Evolutionary conservation across 352 stramenopile species (phyloP).

Genomic region (Plasmopara viticola): DNA sequence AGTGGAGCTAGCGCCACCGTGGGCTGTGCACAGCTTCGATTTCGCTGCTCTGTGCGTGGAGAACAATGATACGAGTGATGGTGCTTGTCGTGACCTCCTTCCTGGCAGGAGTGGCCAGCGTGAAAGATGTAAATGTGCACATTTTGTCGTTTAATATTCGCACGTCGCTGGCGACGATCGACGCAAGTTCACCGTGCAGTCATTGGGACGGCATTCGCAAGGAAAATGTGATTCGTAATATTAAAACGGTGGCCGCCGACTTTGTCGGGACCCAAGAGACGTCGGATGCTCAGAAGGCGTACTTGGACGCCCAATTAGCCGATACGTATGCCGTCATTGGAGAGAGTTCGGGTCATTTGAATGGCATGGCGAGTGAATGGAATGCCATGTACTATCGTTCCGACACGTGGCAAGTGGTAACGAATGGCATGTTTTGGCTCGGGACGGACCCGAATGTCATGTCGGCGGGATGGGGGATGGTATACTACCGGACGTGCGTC

Average conservation of each 20-base stretch:
- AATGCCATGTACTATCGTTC: constrained; percentile 62
- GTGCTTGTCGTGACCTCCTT: constrained; percentile 21
- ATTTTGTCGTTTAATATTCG: constrained; percentile 80
- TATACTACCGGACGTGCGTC: constrained; percentile 64
- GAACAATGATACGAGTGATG: constrained; percentile 15
- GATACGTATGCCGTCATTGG: constrained; percentile 62
- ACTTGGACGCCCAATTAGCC: constrained; percentile 46
- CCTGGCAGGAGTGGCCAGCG: constrained; percentile 9
- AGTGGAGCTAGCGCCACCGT: background rate
- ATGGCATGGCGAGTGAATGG: constrained; percentile 46
- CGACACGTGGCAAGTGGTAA: constrained; percentile 49
- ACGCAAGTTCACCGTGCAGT: constrained; percentile 37
- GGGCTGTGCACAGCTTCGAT: background rate
- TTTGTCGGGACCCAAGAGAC: constrained; percentile 81
- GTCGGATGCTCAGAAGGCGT: constrained; percentile 57
- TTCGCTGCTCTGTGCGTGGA: background rate
- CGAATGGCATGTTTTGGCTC: constrained; percentile 66
- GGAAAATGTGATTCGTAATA: constrained; percentile 49
- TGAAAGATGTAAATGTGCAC: constrained; percentile 43
- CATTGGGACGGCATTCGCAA: constrained; percentile 66
- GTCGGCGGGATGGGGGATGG: constrained; percentile 55
- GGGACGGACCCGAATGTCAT: constrained; percentile 44
- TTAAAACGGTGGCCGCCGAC: constrained; percentile 46
- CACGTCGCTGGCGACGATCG: constrained; percentile 47
- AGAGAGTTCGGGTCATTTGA: constrained; percentile 50